Base-by-base conservation (phyloP, 2,329 filamentous ascomycete species). In the Trichophyton schoenleinii region DNA sequence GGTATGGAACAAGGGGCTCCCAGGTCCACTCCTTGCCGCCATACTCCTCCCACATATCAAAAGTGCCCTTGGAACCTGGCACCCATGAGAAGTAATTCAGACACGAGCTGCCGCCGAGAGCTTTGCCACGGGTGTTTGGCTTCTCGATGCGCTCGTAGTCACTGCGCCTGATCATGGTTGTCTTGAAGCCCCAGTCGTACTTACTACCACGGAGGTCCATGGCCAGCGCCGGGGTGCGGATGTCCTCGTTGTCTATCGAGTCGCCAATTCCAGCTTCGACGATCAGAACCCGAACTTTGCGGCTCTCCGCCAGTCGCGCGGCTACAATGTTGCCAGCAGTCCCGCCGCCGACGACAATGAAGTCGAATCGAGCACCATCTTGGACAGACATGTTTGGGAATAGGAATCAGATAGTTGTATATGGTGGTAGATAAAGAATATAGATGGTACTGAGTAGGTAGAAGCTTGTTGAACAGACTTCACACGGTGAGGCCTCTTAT, bases 81-180 rank as follows among this genome's bases (percentile, higher is more conserved):
- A 84, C 75, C 83, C 83, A 86, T 13, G 82, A 84, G 70, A 81
- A 85, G 69, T 86, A 87, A 72, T 87, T 87, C 57, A 83, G 69
- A 44, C 75, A 80, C 0, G 78, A 80, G 63, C 79, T 82, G 15
- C 83, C 83, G 41, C 83, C 83, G 0, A 86, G 79, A 1, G 76
- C 76, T 70, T 83, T 83, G 8, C 83, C 80, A 46, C 83, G 78
- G 8, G 82, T 84, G 68, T 85, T 85, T 53, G 82, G 82, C 73
- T 85, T 84, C 68, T 86, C 82, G 42, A 85, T 74, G 9, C 83
- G 80, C 58, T 80, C 79, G 67, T 85, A 85, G 66, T 85, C 60
- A 36, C 58, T 53, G 5, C 55, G 60, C 13, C 83, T 77, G 68
- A 85, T 78, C 72, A 86, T 79, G 34, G 81, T 84, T 1, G 81